Percentiles rank a stretch among this genome's conserved stretches.
Evolutionary conservation across 352 stramenopile genomes (phyloP).

Genomic region (Phytophthora cactorum): DNA sequence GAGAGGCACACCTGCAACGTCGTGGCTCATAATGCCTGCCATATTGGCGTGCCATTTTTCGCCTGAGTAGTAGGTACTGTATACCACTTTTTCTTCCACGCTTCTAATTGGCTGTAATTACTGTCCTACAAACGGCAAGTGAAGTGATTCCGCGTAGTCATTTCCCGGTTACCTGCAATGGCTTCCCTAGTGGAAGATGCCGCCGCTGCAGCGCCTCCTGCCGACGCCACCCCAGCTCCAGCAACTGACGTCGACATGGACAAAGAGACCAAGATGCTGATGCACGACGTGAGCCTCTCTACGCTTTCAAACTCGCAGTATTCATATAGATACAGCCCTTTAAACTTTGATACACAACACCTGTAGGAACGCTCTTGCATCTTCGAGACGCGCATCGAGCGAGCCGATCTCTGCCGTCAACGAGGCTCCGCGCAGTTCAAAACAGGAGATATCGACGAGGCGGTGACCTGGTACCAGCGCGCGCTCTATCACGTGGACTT

Average conservation of each 20-base stretch:
- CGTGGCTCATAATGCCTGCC: background rate
- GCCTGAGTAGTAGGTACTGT: too few relatives aligned
- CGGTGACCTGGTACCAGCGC: slow-evolving; percentile 78
- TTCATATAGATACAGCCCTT: slow-evolving; percentile 1
- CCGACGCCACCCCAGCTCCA: background rate
- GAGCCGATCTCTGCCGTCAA: slow-evolving; percentile 65
- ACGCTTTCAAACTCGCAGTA: slow-evolving; percentile 7
- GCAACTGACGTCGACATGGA: slow-evolving; percentile 19
- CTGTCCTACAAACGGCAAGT: slow-evolving; percentile 5
- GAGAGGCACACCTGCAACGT: background rate
- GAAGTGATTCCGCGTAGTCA: slow-evolving; percentile 21
- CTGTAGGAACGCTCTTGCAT: slow-evolving; percentile 81
- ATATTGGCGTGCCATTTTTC: background rate
- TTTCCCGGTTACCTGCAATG: slow-evolving; percentile 16
- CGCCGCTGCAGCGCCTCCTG: slow-evolving; percentile 2
- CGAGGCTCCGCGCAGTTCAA: slow-evolving; percentile 71
- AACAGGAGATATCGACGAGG: slow-evolving; percentile 44
- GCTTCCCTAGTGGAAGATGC: background rate
- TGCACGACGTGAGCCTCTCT: slow-evolving; percentile 36
- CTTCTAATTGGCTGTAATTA: slow-evolving; percentile 22
- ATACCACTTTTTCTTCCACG: background rate
- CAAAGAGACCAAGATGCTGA: slow-evolving; percentile 39
- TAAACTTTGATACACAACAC: slow-evolving; percentile 10
- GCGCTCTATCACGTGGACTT: slow-evolving; percentile 85
- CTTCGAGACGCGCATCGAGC: slow-evolving; percentile 84